These are phyloP conservation scores for Neonectria faginata DNA, from an alignment of 2,329 filamentous ascomycete species.

Conservation along the genomic window DNA sequence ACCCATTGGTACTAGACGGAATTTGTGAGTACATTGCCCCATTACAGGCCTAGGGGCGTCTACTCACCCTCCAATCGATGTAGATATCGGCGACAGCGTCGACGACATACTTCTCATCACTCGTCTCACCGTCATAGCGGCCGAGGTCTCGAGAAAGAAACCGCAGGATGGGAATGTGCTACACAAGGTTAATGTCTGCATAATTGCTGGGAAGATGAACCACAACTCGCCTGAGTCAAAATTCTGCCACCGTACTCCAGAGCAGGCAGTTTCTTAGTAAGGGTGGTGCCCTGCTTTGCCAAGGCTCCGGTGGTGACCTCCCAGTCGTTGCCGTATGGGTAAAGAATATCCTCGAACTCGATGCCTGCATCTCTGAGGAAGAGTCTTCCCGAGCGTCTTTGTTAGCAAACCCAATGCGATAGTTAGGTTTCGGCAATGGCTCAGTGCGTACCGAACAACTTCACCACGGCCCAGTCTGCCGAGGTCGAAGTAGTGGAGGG, in stretches of 20 bases:
- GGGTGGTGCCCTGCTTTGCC: slow-evolving; percentile 40
- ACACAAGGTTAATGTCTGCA: background rate
- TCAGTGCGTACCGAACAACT: slow-evolving; percentile 40
- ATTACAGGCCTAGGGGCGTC: fast-evolving
- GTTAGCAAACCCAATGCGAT: background rate
- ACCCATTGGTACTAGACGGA: slow-evolving; percentile 42
- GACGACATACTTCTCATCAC: slow-evolving; percentile 51
- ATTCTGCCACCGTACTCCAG: slow-evolving; percentile 51
- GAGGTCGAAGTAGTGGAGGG: slow-evolving; percentile 44
- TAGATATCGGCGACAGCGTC: slow-evolving; percentile 54
- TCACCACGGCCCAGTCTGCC: slow-evolving; percentile 46
- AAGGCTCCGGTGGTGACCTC: slow-evolving; percentile 42
- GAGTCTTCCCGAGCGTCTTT: slow-evolving; percentile 6
- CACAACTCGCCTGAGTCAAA: slow-evolving; percentile 37
- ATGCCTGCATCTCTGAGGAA: slow-evolving; percentile 37
- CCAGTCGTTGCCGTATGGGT: slow-evolving; percentile 33
- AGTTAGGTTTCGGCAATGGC: background rate
- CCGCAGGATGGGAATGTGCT: slow-evolving; percentile 47
- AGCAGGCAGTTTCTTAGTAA: slow-evolving; percentile 50
- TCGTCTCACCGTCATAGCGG: slow-evolving; percentile 52
- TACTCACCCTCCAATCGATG: slow-evolving; percentile 54
- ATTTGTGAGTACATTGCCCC: background rate
- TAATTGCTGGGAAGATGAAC: background rate
- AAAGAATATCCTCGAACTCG: slow-evolving; percentile 33
- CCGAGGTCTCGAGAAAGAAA: slow-evolving; percentile 51